Evolutionary conservation across 2,329 filamentous ascomycete genomes (phyloP), one percentile per base, ranked within the genome.

Genomic region (Talaromyces piceae): DNA sequence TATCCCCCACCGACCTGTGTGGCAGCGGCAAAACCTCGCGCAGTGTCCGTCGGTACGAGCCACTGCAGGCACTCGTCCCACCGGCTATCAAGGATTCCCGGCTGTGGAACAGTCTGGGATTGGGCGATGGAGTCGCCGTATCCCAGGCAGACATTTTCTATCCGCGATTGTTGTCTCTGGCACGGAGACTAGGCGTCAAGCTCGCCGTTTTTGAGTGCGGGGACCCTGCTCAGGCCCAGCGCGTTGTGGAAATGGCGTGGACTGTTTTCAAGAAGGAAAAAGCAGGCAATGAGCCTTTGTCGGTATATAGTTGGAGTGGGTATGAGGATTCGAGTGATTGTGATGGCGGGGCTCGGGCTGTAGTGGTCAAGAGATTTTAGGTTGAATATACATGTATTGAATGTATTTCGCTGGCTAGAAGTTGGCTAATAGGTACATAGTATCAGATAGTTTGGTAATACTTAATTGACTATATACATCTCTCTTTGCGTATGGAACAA

Each of bases 31-130:
- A 80, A 16, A 90, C 86, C 1, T 74, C 77, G 1, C 79, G 83
- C 23, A 91, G 87, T 11, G 91, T 96, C 26, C 80, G 89, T 13
- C 82, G 82, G 43, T 89, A 82, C 64, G 93, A 98, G 68, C 93
- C 93, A 3, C 80, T 74, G 56, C 69, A 87, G 11, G 93, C 93
- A 0, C 75, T 97, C 12, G 87, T 97, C 0, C 80, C 79, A 8
- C 78, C 79, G 4, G 27, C 47, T 4, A 7, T 37, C 2, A 18
- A 37, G 20, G 33, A 7, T 9, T 13, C 12, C 5, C 43, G 25
- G 11, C n/a, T 3, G 51, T 46, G 41, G 22, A 16, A 9, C 3
- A 20, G 37, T 18, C 31, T 23, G 13, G 47, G 33, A 12, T 37
- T 54, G 12, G 18, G 28, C 30, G 25, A 41, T 18, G n/a, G n/a